phyloP scores from a whole-genome alignment of 805 yeast species.

The Tanozyma kutaoensis region DNA sequence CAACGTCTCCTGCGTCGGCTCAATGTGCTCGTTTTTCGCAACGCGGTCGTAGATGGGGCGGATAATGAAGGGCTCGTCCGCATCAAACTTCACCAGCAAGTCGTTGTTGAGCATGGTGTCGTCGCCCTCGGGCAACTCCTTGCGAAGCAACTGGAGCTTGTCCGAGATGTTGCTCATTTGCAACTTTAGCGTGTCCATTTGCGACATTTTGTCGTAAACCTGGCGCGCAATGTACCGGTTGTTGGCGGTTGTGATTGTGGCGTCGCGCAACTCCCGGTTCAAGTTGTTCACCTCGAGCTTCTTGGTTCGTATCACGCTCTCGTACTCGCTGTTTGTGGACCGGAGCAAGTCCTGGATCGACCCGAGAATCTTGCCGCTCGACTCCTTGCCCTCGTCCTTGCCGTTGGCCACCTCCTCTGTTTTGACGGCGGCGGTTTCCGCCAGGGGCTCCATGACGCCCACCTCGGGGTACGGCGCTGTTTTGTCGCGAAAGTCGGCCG shows the following conservation, averaged over 20 bases:
- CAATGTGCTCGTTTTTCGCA: constrained; percentile 12
- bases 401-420: neutral
- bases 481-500: constrained; percentile 18
- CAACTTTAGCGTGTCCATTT: constrained; percentile 37
- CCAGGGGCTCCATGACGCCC: constrained; percentile 2
- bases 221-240: constrained; percentile 23
- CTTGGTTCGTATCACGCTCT: constrained; percentile 20
- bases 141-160: constrained; percentile 14
- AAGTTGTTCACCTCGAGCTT: constrained; percentile 19
- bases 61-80: constrained; percentile 85
- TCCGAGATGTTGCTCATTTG: constrained; percentile 29
- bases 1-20: constrained; percentile 12
- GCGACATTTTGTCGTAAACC: constrained; percentile 20
- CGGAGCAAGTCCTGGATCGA: constrained; percentile 25
- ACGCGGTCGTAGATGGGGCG: constrained; percentile 44
- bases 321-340: constrained; percentile 26
- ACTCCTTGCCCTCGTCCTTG: neutral
- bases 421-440: neutral
- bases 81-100: constrained; percentile 58
- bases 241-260: constrained; percentile 29
- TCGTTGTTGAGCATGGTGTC: constrained; percentile 4
- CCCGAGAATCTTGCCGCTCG: constrained; percentile 17
- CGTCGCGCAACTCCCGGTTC: constrained; percentile 22
- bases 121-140: constrained; percentile 24
- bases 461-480: constrained; percentile 5